Percentiles rank a stretch among this genome's conserved stretches.
Evolutionary conservation across 192 early-diverging fungal genomes (phyloP).

Genomic region (Podila clonocystis): DNA sequence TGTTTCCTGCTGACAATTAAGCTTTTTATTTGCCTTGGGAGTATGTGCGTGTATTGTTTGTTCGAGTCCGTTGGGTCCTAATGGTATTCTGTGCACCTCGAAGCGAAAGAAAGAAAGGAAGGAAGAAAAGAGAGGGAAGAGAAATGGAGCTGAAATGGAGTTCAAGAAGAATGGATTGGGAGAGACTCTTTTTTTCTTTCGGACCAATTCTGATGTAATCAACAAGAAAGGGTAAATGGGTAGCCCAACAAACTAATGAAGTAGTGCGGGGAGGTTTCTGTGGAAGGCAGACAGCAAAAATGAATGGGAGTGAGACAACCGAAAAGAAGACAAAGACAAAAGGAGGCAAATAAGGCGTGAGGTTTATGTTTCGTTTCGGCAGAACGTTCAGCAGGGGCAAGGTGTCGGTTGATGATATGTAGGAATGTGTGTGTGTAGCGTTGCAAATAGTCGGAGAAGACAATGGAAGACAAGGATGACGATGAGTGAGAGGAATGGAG

Average conservation of each 20-base stretch:
- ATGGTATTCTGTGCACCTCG: not conserved
- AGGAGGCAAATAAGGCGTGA: not conserved
- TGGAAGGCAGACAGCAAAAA: not conserved
- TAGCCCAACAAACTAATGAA: not conserved
- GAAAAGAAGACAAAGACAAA: not conserved
- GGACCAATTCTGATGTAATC: too few relatives aligned
- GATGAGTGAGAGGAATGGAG: too few relatives aligned
- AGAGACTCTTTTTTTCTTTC: not conserved
- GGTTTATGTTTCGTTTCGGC: not conserved
- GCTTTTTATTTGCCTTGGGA: too few relatives aligned
- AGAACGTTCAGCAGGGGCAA: too few relatives aligned
- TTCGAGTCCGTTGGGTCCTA: too few relatives aligned
- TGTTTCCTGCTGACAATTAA: too few relatives aligned
- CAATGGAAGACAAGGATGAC: too few relatives aligned
- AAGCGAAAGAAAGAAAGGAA: not conserved
- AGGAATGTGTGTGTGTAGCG: not conserved
- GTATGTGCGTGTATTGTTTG: too few relatives aligned
- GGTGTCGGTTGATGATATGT: not conserved
- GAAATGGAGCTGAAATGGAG: not conserved
- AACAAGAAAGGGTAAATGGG: not conserved
- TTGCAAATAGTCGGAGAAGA: not conserved
- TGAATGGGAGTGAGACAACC: not conserved
- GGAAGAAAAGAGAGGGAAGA: too few relatives aligned
- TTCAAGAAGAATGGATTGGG: not conserved
- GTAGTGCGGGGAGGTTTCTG: not conserved